phyloP scores from a whole-genome alignment of 106 monocot genomes.

The Dendrobium catenatum region DNA sequence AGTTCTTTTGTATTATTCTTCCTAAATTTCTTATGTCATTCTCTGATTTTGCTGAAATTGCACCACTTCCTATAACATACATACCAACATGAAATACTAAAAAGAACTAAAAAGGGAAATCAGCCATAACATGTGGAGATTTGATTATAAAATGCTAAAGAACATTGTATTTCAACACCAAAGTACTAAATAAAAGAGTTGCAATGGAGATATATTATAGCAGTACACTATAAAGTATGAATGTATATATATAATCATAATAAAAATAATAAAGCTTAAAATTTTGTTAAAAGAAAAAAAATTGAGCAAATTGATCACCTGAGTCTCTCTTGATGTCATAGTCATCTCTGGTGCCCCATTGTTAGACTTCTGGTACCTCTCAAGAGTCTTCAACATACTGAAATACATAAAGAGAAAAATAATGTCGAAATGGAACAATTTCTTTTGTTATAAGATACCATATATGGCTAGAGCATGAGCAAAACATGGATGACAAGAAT shows the following conservation, averaged over 20 bases:
- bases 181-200: not conserved
- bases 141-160: not conserved
- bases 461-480: not conserved
- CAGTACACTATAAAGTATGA: not conserved
- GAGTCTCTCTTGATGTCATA: not conserved
- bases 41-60: too few species aligned
- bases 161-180: not conserved
- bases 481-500: not conserved
- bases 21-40: too few species aligned
- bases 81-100: not conserved
- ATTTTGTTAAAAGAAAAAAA: not conserved
- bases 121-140: not conserved
- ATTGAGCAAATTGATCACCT: not conserved
- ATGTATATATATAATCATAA: not conserved
- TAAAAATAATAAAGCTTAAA: not conserved
- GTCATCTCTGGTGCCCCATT: not conserved
- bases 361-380: not conserved
- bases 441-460: not conserved
- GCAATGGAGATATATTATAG: not conserved
- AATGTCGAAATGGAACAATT: not conserved
- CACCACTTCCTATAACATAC: not conserved
- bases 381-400: not conserved
- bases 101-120: too few species aligned
- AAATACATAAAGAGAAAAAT: not conserved
- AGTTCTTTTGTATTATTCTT: too few species aligned